Conservation (phyloP, 345 rosid species). For the Linum lewisii region DNA sequence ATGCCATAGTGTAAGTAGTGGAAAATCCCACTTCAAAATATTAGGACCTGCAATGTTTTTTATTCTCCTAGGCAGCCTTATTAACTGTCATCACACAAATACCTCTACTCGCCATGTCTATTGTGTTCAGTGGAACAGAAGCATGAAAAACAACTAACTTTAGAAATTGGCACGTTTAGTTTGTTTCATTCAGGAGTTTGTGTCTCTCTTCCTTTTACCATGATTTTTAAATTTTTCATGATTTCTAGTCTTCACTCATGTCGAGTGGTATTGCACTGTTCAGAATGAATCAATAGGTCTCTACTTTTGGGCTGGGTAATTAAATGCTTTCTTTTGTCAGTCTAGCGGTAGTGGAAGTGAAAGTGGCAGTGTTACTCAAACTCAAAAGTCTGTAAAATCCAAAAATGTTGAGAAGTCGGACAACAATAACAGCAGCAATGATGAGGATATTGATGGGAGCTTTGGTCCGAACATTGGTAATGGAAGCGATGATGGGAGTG, state of each 20-base stretch:
- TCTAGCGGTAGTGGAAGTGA: slow-evolving; percentile 40
- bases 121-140: no score
- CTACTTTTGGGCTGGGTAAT: not conserved
- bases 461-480: slow-evolving; percentile 27
- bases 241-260: not conserved
- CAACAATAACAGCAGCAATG: slow-evolving; percentile 23
- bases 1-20: slow-evolving; percentile 3
- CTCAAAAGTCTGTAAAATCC: slow-evolving; percentile 33
- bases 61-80: not conserved
- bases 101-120: no score
- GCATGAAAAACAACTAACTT: no score
- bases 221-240: no score
- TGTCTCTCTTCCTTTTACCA: not conserved
- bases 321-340: slow-evolving; percentile 19
- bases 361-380: slow-evolving; percentile 32
- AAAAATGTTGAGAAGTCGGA: slow-evolving; percentile 24
- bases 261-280: not conserved
- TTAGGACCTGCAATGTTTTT: not conserved
- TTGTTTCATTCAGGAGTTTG: not conserved
- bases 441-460: slow-evolving; percentile 25
- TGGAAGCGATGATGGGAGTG: slow-evolving; percentile 43
- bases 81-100: no score
- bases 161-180: no score
- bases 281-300: not conserved
- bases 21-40: not conserved